Evolutionary conservation across 306 rosid species (phyloP).

Genomic region (Benincasa hispida): DNA sequence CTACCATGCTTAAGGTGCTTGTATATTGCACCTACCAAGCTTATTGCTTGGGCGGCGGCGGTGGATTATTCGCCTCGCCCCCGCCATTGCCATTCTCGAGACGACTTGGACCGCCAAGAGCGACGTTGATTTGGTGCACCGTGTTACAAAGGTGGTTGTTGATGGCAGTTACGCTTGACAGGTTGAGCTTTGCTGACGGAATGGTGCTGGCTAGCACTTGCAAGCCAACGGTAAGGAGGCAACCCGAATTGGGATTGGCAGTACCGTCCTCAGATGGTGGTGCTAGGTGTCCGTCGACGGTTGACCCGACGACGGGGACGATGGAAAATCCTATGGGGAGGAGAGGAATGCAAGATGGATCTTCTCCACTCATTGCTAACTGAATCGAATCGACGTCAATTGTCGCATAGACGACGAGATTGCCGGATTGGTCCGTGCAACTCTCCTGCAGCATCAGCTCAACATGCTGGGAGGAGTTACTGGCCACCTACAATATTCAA

Average conservation of each 20-base stretch:
- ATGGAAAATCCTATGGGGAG: slow-evolving; percentile 83
- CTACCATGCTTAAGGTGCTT: background rate
- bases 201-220: slow-evolving; percentile 75
- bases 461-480: slow-evolving; percentile 84
- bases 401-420: slow-evolving; percentile 62
- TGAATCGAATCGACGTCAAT: slow-evolving; percentile 78
- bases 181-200: slow-evolving; percentile 71
- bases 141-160: slow-evolving; percentile 79
- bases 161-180: slow-evolving; percentile 62
- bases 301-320: slow-evolving; percentile 29
- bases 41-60: slow-evolving; percentile 15
- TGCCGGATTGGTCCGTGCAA: slow-evolving; percentile 74
- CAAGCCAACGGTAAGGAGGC: slow-evolving; percentile 66
- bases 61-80: slow-evolving; percentile 9
- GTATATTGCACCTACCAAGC: background rate
- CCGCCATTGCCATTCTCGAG: slow-evolving; percentile 7
- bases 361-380: slow-evolving; percentile 82
- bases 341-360: slow-evolving; percentile 78
- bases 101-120: slow-evolving; percentile 25
- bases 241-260: slow-evolving; percentile 20
- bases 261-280: background rate
- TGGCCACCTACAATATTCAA: slow-evolving; percentile 52
- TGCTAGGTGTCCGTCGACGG: background rate
- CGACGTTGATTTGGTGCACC: slow-evolving; percentile 53
- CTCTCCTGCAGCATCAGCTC: slow-evolving; percentile 94